Base-by-base conservation (phyloP, 805 yeast species). In the Hanseniaspora clermontiae region DNA sequence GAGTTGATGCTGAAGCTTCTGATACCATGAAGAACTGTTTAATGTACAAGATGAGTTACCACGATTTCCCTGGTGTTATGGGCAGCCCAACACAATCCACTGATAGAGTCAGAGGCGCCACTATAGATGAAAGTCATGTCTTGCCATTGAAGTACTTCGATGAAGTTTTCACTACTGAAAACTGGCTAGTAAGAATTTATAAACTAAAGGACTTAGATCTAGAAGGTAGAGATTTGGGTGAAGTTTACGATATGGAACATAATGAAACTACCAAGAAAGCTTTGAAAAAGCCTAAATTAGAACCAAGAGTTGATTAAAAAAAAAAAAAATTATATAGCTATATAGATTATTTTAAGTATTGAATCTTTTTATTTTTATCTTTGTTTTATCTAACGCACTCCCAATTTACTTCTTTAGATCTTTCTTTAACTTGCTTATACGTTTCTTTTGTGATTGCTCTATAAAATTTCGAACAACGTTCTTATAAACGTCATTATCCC, bases 181-280 rank as follows among this genome's bases (percentile, higher is more conserved):
- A 93, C 76, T 95, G 97, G 97, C 78, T 93, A 63, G 97, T 93
- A 19, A 81, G 98, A 72, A 79, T 93, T 59, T 93, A 87, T 74
- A 86, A 88, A 75, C 86, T 93, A 62, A 93, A 89, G 71, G 91
- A 88, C 59, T 75, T 78, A 58, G 98, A 93, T 70, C 80, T 79
- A 59, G 80, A 87, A 61, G 98, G 97, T 50, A 81, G 99, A 70
- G 83, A 81, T 62, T 72, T 83, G 62, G 72, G 73, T 43, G 74
- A 76, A n/a, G 81, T 81, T 43, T 77, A 83, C 36, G 72, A 68
- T 32, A 78, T 78, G 59, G 82, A 79, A 37, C 75, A 74, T 14
- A 57, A 62, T 6, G 63, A 64, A 59, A 57, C 66, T 47, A 70
- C 69, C 60, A 79, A 72, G 67, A 70, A 70, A 60, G 43, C 60